Conservation (phyloP, 441 rosid genomes). For the Dalechampia spathulata region DNA sequence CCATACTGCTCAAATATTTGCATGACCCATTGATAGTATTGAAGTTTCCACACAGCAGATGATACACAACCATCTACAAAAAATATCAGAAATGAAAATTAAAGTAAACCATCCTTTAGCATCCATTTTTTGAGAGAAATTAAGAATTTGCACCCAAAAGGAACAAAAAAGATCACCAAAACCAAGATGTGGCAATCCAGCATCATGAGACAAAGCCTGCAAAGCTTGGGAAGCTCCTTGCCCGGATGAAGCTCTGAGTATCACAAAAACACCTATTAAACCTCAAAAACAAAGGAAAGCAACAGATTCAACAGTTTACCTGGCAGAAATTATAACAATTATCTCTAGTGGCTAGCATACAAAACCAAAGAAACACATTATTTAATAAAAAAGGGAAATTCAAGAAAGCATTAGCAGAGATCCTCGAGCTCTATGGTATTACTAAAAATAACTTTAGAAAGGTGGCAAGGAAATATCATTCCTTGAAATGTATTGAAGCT, state of each 20-base stretch:
- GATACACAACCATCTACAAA: constrained; percentile 46
- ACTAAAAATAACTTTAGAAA: not conserved
- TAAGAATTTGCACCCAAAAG: constrained; percentile 18
- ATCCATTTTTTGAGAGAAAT: constrained; percentile 7
- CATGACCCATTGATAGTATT: constrained; percentile 98
- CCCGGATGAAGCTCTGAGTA: constrained; percentile 87
- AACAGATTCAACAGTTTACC: not conserved
- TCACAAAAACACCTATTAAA: constrained; percentile 17
- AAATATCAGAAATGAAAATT: constrained; percentile 2
- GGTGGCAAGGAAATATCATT: too few species aligned
- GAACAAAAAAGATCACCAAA: too few species aligned
- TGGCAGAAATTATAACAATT: not conserved
- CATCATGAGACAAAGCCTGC: constrained; percentile 63
- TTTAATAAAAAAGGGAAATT: too few species aligned
- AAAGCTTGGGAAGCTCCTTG: constrained; percentile 70
- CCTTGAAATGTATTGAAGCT: too few species aligned
- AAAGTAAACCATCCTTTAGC: constrained; percentile 6
- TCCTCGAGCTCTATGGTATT: not conserved
- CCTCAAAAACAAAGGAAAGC: constrained; percentile 7
- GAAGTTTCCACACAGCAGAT: constrained; percentile 83
- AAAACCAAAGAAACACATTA: too few species aligned
- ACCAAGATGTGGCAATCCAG: constrained; percentile 60
- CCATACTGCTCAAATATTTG: constrained; percentile 91
- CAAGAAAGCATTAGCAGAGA: not conserved
- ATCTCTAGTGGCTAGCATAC: too few species aligned